phyloP scores from a whole-genome alignment of 306 rosid species.

The Begonia masoniana region DNA sequence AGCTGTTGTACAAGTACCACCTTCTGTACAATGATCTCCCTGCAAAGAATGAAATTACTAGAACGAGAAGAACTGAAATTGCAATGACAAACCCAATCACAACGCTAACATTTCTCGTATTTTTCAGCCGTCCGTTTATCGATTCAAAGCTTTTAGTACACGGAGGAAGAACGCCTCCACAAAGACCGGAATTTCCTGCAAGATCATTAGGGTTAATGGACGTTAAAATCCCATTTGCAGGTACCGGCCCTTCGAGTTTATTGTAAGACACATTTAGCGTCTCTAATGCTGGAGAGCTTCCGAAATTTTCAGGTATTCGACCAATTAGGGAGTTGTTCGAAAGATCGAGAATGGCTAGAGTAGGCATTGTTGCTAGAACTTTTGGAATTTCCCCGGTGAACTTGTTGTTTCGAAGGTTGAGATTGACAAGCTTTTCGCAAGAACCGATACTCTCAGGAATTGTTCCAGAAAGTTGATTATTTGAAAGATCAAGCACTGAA shows the following conservation, averaged over 20 bases:
- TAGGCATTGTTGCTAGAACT: constrained; percentile 53
- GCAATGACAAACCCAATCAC: constrained; percentile 38
- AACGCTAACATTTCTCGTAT: constrained; percentile 31
- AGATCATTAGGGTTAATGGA: constrained; percentile 58
- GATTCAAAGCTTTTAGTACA: constrained; percentile 30
- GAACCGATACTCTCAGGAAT: constrained; percentile 73
- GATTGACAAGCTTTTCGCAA: constrained; percentile 57
- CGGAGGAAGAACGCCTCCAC: constrained; percentile 70
- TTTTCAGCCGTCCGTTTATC: constrained; percentile 12
- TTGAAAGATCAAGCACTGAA: constrained; percentile 64
- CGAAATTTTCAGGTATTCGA: constrained; percentile 54
- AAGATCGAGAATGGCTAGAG: constrained; percentile 66
- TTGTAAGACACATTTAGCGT: constrained; percentile 70
- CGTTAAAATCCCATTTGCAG: constrained; percentile 51
- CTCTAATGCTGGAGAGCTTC: constrained; percentile 68
- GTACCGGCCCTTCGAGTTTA: constrained; percentile 75
- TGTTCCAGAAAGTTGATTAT: constrained; percentile 42
- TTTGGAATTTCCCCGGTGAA: constrained; percentile 59
- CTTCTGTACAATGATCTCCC: constrained; percentile 43
- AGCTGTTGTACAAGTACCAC: constrained; percentile 42
- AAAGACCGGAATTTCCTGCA: constrained; percentile 59
- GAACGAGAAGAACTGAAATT: constrained; percentile 32
- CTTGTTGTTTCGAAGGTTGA: constrained; percentile 50
- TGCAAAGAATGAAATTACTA: constrained; percentile 28
- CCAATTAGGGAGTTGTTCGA: constrained; percentile 65